Conservation (phyloP, 164 flowering plant species). For the Tinospora cordifolia region DNA sequence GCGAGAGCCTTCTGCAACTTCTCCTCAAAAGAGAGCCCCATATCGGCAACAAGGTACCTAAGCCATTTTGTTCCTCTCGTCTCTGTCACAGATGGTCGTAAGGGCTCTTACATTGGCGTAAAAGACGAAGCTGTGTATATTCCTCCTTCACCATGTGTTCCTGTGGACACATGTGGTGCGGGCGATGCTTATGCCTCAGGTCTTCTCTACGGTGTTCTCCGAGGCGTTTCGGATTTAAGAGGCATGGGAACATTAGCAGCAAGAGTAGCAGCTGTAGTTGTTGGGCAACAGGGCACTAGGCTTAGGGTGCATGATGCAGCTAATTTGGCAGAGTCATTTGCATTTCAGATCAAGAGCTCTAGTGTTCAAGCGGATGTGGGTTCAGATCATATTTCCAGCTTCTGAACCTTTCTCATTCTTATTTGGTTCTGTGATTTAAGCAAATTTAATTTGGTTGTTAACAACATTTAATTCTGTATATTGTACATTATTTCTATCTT, state of each 20-base stretch:
- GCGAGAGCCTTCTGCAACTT: conserved; percentile 82
- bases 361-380: conserved; percentile 35
- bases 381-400: conserved; percentile 45
- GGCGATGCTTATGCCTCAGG: conserved; percentile 99
- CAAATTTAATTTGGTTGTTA: neutral
- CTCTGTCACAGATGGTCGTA: conserved; percentile 83
- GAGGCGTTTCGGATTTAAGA: conserved; percentile 65
- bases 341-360: conserved; percentile 33
- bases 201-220: conserved; percentile 60
- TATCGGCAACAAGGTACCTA: conserved; percentile 62
- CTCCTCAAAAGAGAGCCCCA: conserved; percentile 58
- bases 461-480: neutral
- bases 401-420: conserved; percentile 8
- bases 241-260: conserved; percentile 78
- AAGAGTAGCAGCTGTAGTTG: conserved; percentile 78
- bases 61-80: conserved; percentile 84
- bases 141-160: conserved; percentile 73
- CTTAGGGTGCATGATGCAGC: conserved; percentile 71
- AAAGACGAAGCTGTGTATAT: conserved; percentile 86
- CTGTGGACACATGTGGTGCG: conserved; percentile 92
- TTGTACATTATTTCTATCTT: neutral
- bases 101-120: conserved; percentile 81
- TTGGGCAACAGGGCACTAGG: conserved; percentile 90
- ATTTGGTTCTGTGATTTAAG: neutral
- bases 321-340: conserved; percentile 52